Evolutionary conservation across 805 yeast species (phyloP), one percentile per base, ranked within the genome.

Genomic region (Candida qinlingensis): DNA sequence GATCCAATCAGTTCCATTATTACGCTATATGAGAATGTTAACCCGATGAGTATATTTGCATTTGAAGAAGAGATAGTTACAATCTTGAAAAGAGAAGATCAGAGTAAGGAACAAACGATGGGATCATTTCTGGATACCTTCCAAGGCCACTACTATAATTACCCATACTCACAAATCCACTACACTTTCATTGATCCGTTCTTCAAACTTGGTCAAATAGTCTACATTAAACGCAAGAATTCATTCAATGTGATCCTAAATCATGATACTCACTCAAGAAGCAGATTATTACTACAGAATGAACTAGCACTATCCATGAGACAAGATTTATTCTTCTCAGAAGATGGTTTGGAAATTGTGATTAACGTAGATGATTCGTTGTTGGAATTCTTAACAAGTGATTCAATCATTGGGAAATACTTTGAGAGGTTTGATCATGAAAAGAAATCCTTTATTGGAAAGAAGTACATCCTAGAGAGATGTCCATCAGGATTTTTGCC

Each of bases 161-260:
- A 46, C 13, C 49, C 49, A 10, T 9, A 13, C 36, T 42, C 45
- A 25, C 42, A 37, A 28, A 42, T 40, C 8, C 36, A 36, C 3
- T 46, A 46, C 25, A 34, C 37, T 31, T 26, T 46, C 11, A 41
- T 46, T 34, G 49, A 46, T 39, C 49, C 49, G 10, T 40, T 41
- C 30, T 39, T 46, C 35, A 46, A 46, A 34, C 27, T 46, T 19
- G 49, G 49, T 11, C 49, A 46, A 42, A 34, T 46, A 4, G 49
- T 46, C 11, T 46, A 41, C 29, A 28, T 43, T 4, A 35, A 43
- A 25, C 28, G 30, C 9, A 38, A 37, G 4, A 46, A 46, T 28
- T 37, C 49, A 10, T 46, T 35, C 27, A 46, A 46, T 28, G 36
- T 46, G 13, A 19, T 46, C 13, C n/a, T 46, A 11, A 31, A 36